Evolutionary conservation across 1,139 yeast species (phyloP), one percentile per base, ranked within the genome.

Genomic region (Debaryomyces fabryi): DNA sequence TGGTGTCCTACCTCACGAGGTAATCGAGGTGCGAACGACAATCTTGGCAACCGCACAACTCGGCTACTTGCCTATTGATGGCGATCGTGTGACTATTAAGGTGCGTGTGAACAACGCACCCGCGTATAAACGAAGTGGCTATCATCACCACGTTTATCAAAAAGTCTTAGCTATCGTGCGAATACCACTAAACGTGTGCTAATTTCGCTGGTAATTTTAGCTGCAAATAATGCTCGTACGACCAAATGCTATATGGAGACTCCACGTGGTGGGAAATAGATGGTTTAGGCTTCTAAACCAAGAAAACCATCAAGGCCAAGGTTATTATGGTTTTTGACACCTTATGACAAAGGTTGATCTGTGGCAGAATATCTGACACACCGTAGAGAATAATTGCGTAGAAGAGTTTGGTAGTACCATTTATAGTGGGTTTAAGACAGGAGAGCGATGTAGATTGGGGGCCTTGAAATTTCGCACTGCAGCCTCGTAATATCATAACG

Each of bases 151-250:
- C 42, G 42, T 39, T 39, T 39, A n/a, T 16, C 20, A 13, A 13
- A n/a, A 21, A 38, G 7, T 10, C 35, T 39, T n/a, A 21, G 34
- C 15, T 9, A 9, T 8, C 36, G 43, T 40, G 43, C 29, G 15
- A 3, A 6, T 20, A 40, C 36, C 43, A 9, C 25, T 30, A 40
- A 40, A 40, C 43, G 43, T 40, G 43, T 40, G 37, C 36, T 37
- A 37, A 37, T 37, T 23, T 37, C 32, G 32, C 40, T 23, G 25
- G 25, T n/a, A 27, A 35, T 35, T 35, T 10, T 35, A 35, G 38
- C 25, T 35, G 38, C 38, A 35, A 35, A 18, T 35, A 35, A 12
- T 6, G 24, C 24, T 34, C 37, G 37, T 34, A 34, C 37, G 37
- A 34, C 37, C 37, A 9, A 16, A 34, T 2, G 23, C 38, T 21